Conservation (phyloP, 257 asterid species). For the Cynanchum wilfordii region DNA sequence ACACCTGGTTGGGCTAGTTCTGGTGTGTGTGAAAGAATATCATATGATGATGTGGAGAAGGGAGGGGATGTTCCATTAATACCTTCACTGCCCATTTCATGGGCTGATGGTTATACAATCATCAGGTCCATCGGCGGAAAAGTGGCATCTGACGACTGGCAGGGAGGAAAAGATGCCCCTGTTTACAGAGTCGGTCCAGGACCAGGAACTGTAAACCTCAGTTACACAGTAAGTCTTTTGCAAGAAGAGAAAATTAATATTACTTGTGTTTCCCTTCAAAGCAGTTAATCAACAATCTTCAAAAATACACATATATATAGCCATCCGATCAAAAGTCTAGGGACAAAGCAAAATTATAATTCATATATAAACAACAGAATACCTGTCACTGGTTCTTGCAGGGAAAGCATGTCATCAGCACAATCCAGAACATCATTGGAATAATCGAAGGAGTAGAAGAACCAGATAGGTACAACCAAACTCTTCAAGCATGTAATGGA, state of each 20-base stretch:
- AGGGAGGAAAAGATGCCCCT: conserved; percentile 66
- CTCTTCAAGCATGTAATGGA: not conserved
- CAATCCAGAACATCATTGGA: conserved; percentile 80
- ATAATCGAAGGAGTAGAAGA: conserved; percentile 73
- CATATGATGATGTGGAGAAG: conserved; percentile 53
- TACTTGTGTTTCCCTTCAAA: not conserved
- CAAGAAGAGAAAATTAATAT: not conserved
- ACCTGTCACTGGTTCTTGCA: conserved; percentile 24
- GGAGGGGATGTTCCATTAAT: conserved; percentile 65
- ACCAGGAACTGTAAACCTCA: conserved; percentile 62
- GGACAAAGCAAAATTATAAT: not conserved
- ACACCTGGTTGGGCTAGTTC: conserved; percentile 94
- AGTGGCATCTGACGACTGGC: conserved; percentile 76
- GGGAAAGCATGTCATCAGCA: conserved; percentile 79
- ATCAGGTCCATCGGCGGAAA: conserved; percentile 56
- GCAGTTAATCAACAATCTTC: not conserved
- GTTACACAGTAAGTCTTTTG: conserved; percentile 43
- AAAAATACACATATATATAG: not conserved
- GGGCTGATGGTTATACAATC: conserved; percentile 65
- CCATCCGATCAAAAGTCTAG: not conserved
- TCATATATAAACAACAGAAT: conserved; percentile 2
- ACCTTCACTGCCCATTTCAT: conserved; percentile 77
- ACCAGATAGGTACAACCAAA: conserved; percentile 57
- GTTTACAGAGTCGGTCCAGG: conserved; percentile 77
- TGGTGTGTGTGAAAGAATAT: conserved; percentile 63